phyloP scores from a whole-genome alignment of 169 alveolate species.

The Blepharisma undulans region DNA sequence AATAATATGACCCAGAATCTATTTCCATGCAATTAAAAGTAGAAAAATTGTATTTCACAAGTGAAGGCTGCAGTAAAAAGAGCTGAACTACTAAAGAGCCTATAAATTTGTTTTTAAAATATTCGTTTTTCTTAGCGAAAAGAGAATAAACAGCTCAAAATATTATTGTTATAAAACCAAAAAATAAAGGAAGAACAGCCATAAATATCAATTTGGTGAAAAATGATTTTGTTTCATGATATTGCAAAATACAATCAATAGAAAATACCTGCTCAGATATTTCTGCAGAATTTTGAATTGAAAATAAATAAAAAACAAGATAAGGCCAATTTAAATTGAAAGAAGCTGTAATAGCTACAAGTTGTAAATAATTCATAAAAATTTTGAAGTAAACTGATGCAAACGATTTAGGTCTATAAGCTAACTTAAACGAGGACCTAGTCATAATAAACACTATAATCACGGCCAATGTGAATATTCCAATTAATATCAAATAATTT shows the following conservation, averaged over 20 bases:
- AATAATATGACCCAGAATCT: conserved; percentile 31
- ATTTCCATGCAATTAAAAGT: conserved; percentile 15
- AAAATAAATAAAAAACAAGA: neutral
- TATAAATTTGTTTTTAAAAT: neutral
- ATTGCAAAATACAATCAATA: neutral
- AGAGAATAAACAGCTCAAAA: neutral
- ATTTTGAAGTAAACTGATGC: conserved; percentile 33
- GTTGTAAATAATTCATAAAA: conserved; percentile 44
- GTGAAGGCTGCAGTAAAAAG: conserved; percentile 42
- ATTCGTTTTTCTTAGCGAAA: neutral
- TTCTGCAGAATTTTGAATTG: conserved; percentile 36
- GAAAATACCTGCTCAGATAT: neutral
- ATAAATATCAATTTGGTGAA: neutral
- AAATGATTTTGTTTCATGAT: neutral
- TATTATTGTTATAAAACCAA: neutral
- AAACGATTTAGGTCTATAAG: neutral
- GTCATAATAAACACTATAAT: neutral
- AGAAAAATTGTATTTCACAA: conserved; percentile 4
- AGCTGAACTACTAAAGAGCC: conserved; percentile 32
- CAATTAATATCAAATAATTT: neutral
- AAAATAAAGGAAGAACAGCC: neutral
- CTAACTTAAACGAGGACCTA: no score
- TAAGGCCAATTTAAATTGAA: conserved; percentile 28
- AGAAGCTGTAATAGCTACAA: conserved; percentile 12
- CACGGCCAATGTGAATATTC: neutral